These are phyloP conservation scores for Oryza rufipogon DNA, from an alignment of 176 grass and related monocot genomes.

Conservation along the genomic window DNA sequence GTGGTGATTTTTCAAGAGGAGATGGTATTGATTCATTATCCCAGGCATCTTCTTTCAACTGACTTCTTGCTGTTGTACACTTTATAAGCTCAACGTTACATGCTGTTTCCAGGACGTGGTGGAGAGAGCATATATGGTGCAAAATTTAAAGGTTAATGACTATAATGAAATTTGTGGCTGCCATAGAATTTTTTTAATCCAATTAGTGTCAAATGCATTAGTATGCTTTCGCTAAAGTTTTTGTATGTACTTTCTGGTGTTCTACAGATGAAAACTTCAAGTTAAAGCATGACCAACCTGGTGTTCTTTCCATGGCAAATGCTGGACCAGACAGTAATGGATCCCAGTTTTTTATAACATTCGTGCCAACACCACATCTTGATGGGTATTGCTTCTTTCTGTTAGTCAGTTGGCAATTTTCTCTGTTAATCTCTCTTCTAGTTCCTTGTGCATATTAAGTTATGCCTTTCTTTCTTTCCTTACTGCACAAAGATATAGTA, in stretches of 20 bases:
- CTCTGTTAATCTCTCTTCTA: background rate
- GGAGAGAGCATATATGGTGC: conserved; percentile 87
- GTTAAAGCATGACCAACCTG: conserved; percentile 67
- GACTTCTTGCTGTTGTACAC: conserved; percentile 75
- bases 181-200: conserved; percentile 11
- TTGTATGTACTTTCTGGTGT: conserved; percentile 21
- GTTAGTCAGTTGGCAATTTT: conserved; percentile 12
- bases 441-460: background rate
- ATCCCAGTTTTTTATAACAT: conserved; percentile 76
- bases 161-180: conserved; percentile 15
- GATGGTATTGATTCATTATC: conserved; percentile 84
- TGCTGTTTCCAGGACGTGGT: conserved; percentile 90
- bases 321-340: conserved; percentile 61
- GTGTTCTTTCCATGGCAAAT: conserved; percentile 79
- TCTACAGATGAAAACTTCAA: conserved; percentile 78
- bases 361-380: conserved; percentile 60
- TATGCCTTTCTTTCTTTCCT: background rate
- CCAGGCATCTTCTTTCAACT: conserved; percentile 87
- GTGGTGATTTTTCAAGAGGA: conserved; percentile 80
- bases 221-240: conserved; percentile 32
- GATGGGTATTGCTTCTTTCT: conserved; percentile 61
- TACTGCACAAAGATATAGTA: background rate
- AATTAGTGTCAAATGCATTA: conserved; percentile 13
- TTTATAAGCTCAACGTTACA: conserved; percentile 63
- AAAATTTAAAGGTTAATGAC: conserved; percentile 68